Percentiles rank a stretch among this genome's conserved stretches.
Conservation (phyloP, 2,329 filamentous ascomycete genomes). For the Coleophoma eucalyptorum region DNA sequence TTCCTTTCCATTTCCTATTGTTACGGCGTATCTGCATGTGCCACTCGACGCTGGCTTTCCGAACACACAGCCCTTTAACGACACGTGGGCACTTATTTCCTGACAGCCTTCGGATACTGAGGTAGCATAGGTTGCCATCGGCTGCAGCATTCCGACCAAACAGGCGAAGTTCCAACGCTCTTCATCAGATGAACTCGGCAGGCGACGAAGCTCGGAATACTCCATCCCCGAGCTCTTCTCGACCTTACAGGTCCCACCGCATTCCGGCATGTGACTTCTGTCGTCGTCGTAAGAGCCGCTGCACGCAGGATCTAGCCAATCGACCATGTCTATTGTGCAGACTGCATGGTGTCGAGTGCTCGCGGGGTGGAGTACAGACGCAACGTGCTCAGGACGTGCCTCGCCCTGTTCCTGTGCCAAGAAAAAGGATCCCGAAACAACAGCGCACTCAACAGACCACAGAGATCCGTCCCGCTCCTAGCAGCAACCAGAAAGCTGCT, state of each 20-base stretch:
- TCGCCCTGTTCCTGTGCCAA: neutral
- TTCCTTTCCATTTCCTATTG: too few relatives aligned
- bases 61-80: too few relatives aligned
- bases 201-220: neutral
- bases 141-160: too few relatives aligned
- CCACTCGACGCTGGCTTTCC: too few relatives aligned
- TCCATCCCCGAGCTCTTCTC: constrained; percentile 10
- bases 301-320: constrained; percentile 50
- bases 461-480: neutral
- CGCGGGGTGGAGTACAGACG: constrained; percentile 6
- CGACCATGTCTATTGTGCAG: constrained; percentile 53
- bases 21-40: too few relatives aligned
- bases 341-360: constrained; percentile 52
- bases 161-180: too few relatives aligned
- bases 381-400: neutral
- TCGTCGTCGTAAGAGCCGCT: constrained; percentile 57
- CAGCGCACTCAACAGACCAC: neutral
- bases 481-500: neutral
- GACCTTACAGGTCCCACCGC: constrained; percentile 59
- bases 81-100: too few relatives aligned
- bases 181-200: neutral
- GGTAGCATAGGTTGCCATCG: too few relatives aligned
- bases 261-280: constrained; percentile 58
- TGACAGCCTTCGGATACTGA: too few relatives aligned
- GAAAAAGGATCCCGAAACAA: neutral